These are phyloP conservation scores for Trichoderma afroharzianum DNA, from an alignment of 2,329 filamentous ascomycete genomes.

Conservation along the genomic window DNA sequence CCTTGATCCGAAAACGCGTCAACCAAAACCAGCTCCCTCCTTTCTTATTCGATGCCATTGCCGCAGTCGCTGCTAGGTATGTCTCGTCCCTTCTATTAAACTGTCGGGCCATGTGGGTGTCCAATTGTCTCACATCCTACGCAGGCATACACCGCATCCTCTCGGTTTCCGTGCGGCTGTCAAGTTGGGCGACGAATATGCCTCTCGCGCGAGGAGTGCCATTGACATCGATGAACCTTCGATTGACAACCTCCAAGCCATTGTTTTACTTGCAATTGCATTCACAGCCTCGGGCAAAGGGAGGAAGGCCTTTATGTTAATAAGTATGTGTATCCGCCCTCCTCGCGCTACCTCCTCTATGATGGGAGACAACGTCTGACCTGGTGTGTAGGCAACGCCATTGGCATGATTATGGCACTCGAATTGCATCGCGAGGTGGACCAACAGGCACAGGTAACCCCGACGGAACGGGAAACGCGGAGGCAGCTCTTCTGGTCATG, in stretches of 20 bases:
- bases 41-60: conserved; percentile 55
- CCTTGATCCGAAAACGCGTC: conserved; percentile 66
- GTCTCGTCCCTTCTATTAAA: conserved; percentile 15
- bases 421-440: conserved; percentile 77
- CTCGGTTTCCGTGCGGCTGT: conserved; percentile 65
- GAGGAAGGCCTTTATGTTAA: conserved; percentile 82
- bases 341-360: neutral
- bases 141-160: conserved; percentile 63
- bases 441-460: conserved; percentile 55
- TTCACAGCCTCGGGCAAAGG: conserved; percentile 75
- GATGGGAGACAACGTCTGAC: neutral
- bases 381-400: conserved; percentile 27
- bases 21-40: conserved; percentile 62
- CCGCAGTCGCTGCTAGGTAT: conserved; percentile 60
- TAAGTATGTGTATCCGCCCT: conserved; percentile 52
- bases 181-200: conserved; percentile 68
- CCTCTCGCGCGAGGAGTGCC: conserved; percentile 62
- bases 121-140: neutral
- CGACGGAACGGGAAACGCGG: conserved; percentile 70
- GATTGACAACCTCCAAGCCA: conserved; percentile 70
- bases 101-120: neutral
- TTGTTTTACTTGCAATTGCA: conserved; percentile 71
- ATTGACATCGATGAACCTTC: conserved; percentile 79
- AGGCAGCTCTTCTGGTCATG: conserved; percentile 86
- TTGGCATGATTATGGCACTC: conserved; percentile 79